Evolutionary conservation across 805 yeast genomes (phyloP), one percentile per base, ranked within the genome.

Genomic region (Starmerella geochares): DNA sequence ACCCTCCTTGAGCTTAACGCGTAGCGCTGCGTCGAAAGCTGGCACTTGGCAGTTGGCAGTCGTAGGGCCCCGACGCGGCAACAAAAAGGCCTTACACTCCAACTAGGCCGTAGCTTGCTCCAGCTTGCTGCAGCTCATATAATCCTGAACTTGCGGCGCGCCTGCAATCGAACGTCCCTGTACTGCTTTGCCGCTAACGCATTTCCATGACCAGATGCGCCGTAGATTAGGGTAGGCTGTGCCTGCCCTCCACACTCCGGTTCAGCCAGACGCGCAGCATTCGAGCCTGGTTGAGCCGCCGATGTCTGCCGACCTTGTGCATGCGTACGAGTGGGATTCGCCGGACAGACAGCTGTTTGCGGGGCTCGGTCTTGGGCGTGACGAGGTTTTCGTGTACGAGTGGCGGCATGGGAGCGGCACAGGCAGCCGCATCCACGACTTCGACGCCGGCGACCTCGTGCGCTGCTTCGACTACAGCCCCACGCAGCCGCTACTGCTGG

Each of bases 301-400:
- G 10, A 78, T 78, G 81, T 72, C 80, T 37, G 84, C 84, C 4
- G 72, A 76, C 32, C 75, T 81, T 10, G 67, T 71, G n/a, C 69
- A 81, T 49, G 81, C 83, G 8, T 60, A 65, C 46, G 72, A 72
- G 39, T 81, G 87, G 87, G 79, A 77, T 50, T 57, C 59, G n/a
- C 78, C 73, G 6, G 65, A 65, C 39, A 74, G 71, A 39, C 84
- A 81, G 60, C 74, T 72, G 45, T 81, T 77, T 58, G 65, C 84
- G 11, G 80, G 84, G 0, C 80, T 82, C 6, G 81, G 78, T 55
- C 92, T 94, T 1, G 73, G 84, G 25, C 80, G 94, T 2, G 95
- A 87, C 62, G 90, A 83, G 57, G 80, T 86, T 2, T 68, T 81
- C 0, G 70, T 84, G 10, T 68, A 74, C 54, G 69, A 70, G 28